These are phyloP conservation scores for Pilasporangium apinafurcum DNA, from an alignment of 352 stramenopile species.

Conservation along the genomic window DNA sequence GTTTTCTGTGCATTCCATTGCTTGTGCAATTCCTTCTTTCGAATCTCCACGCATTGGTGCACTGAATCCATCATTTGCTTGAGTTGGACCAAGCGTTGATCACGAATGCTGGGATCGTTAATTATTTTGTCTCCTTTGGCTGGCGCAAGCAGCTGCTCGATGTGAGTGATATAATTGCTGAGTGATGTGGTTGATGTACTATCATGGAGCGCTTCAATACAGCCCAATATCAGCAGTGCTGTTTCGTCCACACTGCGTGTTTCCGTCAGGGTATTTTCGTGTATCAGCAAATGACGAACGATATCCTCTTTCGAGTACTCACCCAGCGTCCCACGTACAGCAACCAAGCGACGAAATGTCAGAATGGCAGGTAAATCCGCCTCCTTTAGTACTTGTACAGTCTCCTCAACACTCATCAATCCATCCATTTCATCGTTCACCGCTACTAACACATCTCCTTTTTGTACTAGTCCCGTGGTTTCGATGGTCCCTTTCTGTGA, in stretches of 20 bases:
- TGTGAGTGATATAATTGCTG: constrained; percentile 37
- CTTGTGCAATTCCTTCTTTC: constrained; percentile 35
- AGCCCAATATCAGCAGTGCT: constrained; percentile 43
- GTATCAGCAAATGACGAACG: constrained; percentile 37
- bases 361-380: constrained; percentile 38
- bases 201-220: constrained; percentile 43
- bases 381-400: constrained; percentile 21
- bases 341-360: constrained; percentile 42
- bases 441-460: constrained; percentile 52
- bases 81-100: constrained; percentile 27
- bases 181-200: constrained; percentile 26
- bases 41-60: constrained; percentile 31
- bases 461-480: constrained; percentile 26
- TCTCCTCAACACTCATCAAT: constrained; percentile 37
- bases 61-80: constrained; percentile 46
- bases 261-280: constrained; percentile 25
- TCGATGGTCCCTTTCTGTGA: constrained; percentile 25
- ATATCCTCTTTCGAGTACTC: constrained; percentile 58
- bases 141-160: constrained; percentile 40
- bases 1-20: constrained; percentile 51
- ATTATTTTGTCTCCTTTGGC: too few species aligned
- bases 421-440: constrained; percentile 43
- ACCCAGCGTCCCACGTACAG: constrained; percentile 36
- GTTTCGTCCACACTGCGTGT: constrained; percentile 28
- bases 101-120: too few species aligned